phyloP scores from a whole-genome alignment of 1,284 basidiomycete genomes.

The Malassezia furfur region DNA sequence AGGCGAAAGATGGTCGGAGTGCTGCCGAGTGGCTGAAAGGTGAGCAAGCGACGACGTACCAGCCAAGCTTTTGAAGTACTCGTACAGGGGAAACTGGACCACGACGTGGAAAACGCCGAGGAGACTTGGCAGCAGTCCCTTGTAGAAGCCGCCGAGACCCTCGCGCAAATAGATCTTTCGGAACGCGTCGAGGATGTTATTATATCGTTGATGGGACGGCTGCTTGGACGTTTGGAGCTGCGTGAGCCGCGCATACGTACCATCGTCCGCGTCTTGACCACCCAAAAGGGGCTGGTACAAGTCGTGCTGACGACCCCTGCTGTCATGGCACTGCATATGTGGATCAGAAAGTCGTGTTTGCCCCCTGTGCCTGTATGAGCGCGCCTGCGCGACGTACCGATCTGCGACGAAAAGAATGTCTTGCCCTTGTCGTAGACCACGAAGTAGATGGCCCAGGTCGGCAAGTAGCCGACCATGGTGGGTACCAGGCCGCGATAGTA shows the following conservation, averaged over 20 bases:
- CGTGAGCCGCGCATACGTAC: constrained; percentile 14
- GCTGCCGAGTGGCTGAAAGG: background rate
- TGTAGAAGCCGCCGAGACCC: constrained; percentile 41
- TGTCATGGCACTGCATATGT: constrained; percentile 42
- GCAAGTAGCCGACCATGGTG: constrained; percentile 45
- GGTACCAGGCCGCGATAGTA: constrained; percentile 46
- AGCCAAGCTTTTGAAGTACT: constrained; percentile 32
- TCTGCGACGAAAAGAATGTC: constrained; percentile 6
- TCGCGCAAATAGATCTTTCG: constrained; percentile 34
- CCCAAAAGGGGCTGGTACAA: constrained; percentile 45
- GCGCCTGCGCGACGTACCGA: background rate
- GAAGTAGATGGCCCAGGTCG: constrained; percentile 48
- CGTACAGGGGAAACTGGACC: constrained; percentile 47
- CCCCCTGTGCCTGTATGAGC: constrained; percentile 5
- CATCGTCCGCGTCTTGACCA: constrained; percentile 47
- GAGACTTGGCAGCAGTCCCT: constrained; percentile 36
- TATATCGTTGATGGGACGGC: constrained; percentile 21
- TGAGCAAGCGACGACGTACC: background rate
- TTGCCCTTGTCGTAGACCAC: constrained; percentile 42
- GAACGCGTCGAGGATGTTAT: constrained; percentile 42
- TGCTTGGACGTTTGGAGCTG: constrained; percentile 28
- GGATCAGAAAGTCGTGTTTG: constrained; percentile 30
- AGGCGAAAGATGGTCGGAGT: constrained; percentile 18
- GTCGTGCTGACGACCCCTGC: constrained; percentile 40
- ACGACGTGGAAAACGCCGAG: constrained; percentile 44